phyloP scores from a whole-genome alignment of 192 early-diverging fungal species.

The Backusella luteola region DNA sequence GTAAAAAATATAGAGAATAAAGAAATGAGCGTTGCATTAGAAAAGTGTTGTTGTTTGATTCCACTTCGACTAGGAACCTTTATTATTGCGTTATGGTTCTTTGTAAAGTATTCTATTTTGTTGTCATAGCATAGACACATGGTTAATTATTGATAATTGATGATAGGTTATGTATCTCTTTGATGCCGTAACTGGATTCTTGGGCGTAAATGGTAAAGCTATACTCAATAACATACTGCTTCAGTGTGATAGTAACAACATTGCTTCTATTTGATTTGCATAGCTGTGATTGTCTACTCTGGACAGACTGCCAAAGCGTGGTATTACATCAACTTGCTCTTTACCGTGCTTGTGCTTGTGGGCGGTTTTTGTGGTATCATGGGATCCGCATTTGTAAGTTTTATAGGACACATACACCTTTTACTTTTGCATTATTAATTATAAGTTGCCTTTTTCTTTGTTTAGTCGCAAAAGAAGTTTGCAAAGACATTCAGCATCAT shows the following conservation, averaged over 20 bases:
- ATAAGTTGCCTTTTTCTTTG: neutral
- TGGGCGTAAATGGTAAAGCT: slow-evolving; percentile 21
- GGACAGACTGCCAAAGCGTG: slow-evolving; percentile 17
- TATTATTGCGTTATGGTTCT: slow-evolving; percentile 27
- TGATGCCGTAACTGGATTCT: slow-evolving; percentile 25
- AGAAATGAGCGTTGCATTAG: slow-evolving; percentile 11
- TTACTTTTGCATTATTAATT: neutral
- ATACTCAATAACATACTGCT: too few species aligned
- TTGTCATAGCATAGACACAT: neutral
- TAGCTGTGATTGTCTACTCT: slow-evolving; percentile 23
- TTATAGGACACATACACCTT: neutral
- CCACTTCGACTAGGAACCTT: slow-evolving; percentile 29
- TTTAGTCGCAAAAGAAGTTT: slow-evolving; percentile 19
- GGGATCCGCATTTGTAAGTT: slow-evolving; percentile 18
- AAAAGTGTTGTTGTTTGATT: slow-evolving; percentile 32
- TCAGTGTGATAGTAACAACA: neutral
- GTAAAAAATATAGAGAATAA: neutral
- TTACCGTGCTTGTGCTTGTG: slow-evolving; percentile 12
- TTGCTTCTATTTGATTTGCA: neutral
- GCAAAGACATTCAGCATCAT: slow-evolving; percentile 19
- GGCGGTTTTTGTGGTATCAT: slow-evolving; percentile 24
- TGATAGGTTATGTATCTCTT: slow-evolving; percentile 16
- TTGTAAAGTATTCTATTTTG: slow-evolving; percentile 7
- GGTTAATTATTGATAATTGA: neutral
- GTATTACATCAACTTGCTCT: slow-evolving; percentile 19